Percentiles rank a stretch among this genome's conserved stretches.
phyloP scores from a whole-genome alignment of 1,284 basidiomycete genomes.

The Wallemia mellicola region DNA sequence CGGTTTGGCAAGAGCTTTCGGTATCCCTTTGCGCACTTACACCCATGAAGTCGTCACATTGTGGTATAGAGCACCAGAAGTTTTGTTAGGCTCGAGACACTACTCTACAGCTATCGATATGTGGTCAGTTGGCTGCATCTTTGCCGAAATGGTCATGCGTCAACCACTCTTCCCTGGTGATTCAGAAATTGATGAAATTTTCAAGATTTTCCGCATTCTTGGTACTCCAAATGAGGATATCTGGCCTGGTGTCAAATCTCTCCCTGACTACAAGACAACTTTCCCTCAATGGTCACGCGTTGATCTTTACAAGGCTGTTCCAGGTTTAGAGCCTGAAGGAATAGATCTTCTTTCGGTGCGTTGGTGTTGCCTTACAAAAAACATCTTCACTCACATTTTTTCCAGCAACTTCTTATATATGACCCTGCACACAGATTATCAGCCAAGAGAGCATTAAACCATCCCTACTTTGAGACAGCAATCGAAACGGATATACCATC shows the following conservation, averaged over 20 bases:
- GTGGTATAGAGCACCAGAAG: constrained; percentile 95
- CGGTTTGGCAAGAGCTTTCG: constrained; percentile 82
- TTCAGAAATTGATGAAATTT: constrained; percentile 98
- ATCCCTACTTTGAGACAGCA: constrained; percentile 33
- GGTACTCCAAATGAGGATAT: constrained; percentile 78
- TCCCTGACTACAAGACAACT: constrained; percentile 87
- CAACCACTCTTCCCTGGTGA: constrained; percentile 88
- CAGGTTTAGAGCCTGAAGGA: constrained; percentile 35
- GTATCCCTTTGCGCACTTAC: constrained; percentile 88
- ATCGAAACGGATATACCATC: not conserved
- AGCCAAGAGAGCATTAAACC: constrained; percentile 59
- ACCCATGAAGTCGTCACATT: constrained; percentile 96
- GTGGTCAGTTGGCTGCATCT: constrained; percentile 87
- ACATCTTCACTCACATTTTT: not conserved
- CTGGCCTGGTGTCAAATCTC: constrained; percentile 66
- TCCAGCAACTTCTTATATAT: constrained; percentile 58
- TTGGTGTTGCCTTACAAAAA: not conserved
- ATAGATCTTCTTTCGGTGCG: constrained; percentile 45
- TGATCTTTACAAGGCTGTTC: constrained; percentile 34
- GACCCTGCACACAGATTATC: constrained; percentile 51
- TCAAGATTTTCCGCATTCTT: constrained; percentile 89
- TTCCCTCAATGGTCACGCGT: constrained; percentile 66
- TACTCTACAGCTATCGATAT: constrained; percentile 94
- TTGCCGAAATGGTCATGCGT: constrained; percentile 76
- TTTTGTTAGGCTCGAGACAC: constrained; percentile 75